phyloP scores from a whole-genome alignment of 768 basidiomycete species.

The Daedaleopsis sinensis region DNA sequence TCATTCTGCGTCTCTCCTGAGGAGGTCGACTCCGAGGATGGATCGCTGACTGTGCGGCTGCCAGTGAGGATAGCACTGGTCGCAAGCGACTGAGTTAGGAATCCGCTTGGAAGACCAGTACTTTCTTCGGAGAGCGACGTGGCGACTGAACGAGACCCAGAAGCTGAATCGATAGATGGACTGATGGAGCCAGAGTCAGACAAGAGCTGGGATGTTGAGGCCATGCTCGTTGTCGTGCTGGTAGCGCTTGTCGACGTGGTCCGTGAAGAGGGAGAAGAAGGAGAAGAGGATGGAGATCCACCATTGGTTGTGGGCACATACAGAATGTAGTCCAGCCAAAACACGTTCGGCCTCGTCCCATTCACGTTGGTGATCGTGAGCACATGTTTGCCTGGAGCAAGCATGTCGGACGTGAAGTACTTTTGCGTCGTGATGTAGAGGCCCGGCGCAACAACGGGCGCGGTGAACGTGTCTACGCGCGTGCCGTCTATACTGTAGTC shows the following conservation, averaged over 20 bases:
- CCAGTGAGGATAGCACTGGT: no score
- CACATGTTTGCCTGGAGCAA: background rate
- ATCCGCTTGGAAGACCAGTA: no score
- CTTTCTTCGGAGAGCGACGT: no score
- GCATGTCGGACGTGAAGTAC: background rate
- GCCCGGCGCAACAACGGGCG: background rate
- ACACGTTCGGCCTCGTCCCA: background rate
- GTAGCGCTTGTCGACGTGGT: background rate
- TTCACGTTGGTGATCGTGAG: background rate
- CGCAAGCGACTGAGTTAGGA: no score
- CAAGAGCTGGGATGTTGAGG: background rate
- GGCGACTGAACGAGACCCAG: no score
- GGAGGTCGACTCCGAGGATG: background rate
- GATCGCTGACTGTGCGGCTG: no score
- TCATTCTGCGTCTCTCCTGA: no score
- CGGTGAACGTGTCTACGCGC: background rate
- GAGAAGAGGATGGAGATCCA: background rate
- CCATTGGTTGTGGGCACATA: background rate
- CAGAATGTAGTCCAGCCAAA: background rate
- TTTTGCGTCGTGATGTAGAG: background rate
- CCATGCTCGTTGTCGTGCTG: background rate
- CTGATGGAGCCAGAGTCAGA: no score
- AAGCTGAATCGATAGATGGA: no score
- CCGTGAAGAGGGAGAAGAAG: no score
- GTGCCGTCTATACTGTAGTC: background rate